Evolutionary conservation across 495 filamentous ascomycete genomes (phyloP), one percentile per base, ranked within the genome.

Genomic region (Hyaloscypha bicolor): DNA sequence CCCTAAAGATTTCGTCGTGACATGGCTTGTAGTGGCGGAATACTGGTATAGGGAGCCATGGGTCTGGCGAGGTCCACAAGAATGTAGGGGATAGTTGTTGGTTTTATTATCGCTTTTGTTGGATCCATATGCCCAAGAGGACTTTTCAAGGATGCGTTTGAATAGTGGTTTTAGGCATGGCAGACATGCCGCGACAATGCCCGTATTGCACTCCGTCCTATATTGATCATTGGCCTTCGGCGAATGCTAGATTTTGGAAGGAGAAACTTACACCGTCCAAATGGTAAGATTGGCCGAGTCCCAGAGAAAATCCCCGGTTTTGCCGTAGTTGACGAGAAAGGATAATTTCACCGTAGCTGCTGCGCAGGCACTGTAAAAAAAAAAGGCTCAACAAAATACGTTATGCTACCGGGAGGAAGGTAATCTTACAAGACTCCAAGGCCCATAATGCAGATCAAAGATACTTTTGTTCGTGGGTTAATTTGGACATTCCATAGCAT

Each of bases 401-500:
- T 16, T 8, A n/a, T 21, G 22, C 19, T n/a, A 29, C 51, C 22
- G 19, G 16, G 4, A 37, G 1, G 51, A 2, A 29, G 6, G 22
- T 1, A n/a, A 9, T 59, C 78, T 64, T 66, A 81, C 79, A 85
- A 81, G 42, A 79, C 55, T n/a, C 82, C 82, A 2, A 84, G 72
- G 8, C 75, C 73, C 8, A 85, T 68, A 31, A 83, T 79, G 37
- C 73, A 76, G 19, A 80, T 72, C 25, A 84, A 69, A 2, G 78
- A 77, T 8, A 71, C 69, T 61, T 81, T 82, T 16, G 74, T 74
- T n/a, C 75, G 74, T 14, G 68, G 59, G 65, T 80, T 81, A 56
- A 84, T 76, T 70, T 83, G 74, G 9, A 82, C 70, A 31, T 80
- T 76, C 68, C 81, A 83, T 11, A 79, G 63, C 75, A 84, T 82